A percentile compares a stretch with the other conserved stretches of the same genome.
These are phyloP conservation scores for Blastobotrys attinorum DNA, from an alignment of 805 yeast species.

Conservation along the genomic window DNA sequence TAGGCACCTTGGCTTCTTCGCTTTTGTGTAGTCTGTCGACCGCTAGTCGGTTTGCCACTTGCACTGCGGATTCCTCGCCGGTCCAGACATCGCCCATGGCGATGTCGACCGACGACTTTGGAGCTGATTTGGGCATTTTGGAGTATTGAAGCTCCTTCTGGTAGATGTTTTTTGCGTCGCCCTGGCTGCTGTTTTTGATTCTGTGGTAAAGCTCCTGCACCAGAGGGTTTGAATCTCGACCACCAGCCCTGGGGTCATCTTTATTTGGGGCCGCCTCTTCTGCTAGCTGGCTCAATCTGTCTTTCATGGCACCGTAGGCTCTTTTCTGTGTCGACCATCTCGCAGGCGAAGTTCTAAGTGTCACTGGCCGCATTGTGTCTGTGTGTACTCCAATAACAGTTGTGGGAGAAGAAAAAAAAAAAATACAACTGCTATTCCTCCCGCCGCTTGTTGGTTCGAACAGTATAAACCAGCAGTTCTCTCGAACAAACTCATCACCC, in stretches of 20 bases:
- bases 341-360: too few species aligned
- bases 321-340: background rate
- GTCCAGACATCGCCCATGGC: constrained; percentile 53
- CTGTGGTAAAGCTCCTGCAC: constrained; percentile 2
- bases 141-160: constrained; percentile 36
- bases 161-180: constrained; percentile 16
- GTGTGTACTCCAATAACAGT: too few species aligned
- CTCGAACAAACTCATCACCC: too few species aligned
- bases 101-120: constrained; percentile 37
- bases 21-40: background rate
- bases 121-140: constrained; percentile 38
- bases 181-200: constrained; percentile 1
- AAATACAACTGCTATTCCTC: too few species aligned
- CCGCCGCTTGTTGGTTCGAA: too few species aligned
- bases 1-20: background rate
- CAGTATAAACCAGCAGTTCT: too few species aligned
- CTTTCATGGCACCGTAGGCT: constrained; percentile 26
- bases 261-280: constrained; percentile 34
- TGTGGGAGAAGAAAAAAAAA: too few species aligned
- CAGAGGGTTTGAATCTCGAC: constrained; percentile 1
- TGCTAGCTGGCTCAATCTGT: constrained; percentile 35
- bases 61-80: constrained; percentile 39
- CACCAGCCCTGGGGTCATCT: constrained; percentile 33
- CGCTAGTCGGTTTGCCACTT: constrained; percentile 34
- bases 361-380: too few species aligned